Evolutionary conservation across 2,329 filamentous ascomycete genomes (phyloP), one percentile per base, ranked within the genome.

Genomic region (Botrytis byssoidea): DNA sequence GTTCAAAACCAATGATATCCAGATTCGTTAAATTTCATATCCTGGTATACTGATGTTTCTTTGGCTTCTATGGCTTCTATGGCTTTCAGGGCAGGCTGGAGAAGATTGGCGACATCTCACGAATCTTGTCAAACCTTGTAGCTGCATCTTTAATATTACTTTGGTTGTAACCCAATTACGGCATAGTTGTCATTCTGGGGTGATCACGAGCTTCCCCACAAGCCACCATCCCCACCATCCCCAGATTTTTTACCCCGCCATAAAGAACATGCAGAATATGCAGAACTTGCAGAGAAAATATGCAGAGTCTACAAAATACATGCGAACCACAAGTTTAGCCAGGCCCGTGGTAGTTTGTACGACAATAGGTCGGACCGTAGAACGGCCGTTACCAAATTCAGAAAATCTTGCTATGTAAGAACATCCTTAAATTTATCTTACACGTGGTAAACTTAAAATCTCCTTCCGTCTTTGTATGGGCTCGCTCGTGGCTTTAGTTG

Each of bases 161-260:
- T 14, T 51, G 48, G 8, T 35, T 67, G 46, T 22, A 44, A 66
- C 29, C 46, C 22, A 29, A 66, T 72, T 66, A 67, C 46, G 60
- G 61, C 70, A 72, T 44, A 55, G 35, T 35, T 55, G 70, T 72
- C 48, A 55, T 55, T 65, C 9, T 64, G 57, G n/a, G 35, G 35
- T 72, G 60, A 72, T 72, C 70, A 72, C 70, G 63, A 72, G 70
- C 70, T 71, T 72, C 70, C 61, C 70, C 70, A 72, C 70, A 72
- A 59, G 70, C 60, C 44, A 66, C 59, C 63, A 55, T 55, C 46
- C 48, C 48, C 46, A 57, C 22, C 40, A n/a, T 66, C 61, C 63
- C 48, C 70, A 57, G 60, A 55, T 66, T 71, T 71, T 7, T 67
- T 57, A 57, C 70, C 70, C 70, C 70, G 37, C 70, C 57, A 46